Evolutionary conservation across 1,284 basidiomycete genomes (phyloP).

Genomic region (Tilletia indica): DNA sequence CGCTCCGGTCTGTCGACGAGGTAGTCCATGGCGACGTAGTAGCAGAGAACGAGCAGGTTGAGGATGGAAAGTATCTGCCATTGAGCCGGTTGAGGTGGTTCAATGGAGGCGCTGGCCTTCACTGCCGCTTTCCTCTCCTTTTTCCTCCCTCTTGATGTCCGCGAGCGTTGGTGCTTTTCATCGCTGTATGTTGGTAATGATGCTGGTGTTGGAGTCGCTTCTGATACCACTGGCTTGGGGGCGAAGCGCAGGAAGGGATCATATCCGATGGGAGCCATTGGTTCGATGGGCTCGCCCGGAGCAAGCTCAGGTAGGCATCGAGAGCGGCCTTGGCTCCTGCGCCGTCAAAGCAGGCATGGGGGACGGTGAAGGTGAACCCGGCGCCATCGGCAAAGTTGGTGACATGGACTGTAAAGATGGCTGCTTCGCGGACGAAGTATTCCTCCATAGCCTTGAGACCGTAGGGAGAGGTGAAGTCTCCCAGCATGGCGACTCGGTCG

Average conservation of each 20-base stretch:
- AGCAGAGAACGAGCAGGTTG: background rate
- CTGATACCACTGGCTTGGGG: background rate
- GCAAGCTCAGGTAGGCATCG: background rate
- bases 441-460: background rate
- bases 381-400: conserved; percentile 15
- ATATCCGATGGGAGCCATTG: conserved; percentile 1
- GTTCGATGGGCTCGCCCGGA: background rate
- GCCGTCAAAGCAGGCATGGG: conserved; percentile 12
- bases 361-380: conserved; percentile 10
- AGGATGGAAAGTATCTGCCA: background rate
- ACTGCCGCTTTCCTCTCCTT: background rate
- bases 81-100: conserved; percentile 8
- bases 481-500: conserved; percentile 3
- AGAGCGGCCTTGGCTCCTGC: conserved; percentile 4
- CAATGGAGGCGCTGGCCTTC: background rate
- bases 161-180: too few relatives aligned
- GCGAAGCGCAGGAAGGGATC: conserved; percentile 6
- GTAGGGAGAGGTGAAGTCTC: conserved; percentile 8
- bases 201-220: too few relatives aligned
- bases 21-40: background rate
- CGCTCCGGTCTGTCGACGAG: conserved; percentile 6
- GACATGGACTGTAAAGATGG: conserved; percentile 1
- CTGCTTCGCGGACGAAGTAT: background rate
- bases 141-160: too few relatives aligned
- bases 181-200: too few relatives aligned